phyloP scores from a whole-genome alignment of 2,329 filamentous ascomycete species.

The Ceratocystis ficicola region DNA sequence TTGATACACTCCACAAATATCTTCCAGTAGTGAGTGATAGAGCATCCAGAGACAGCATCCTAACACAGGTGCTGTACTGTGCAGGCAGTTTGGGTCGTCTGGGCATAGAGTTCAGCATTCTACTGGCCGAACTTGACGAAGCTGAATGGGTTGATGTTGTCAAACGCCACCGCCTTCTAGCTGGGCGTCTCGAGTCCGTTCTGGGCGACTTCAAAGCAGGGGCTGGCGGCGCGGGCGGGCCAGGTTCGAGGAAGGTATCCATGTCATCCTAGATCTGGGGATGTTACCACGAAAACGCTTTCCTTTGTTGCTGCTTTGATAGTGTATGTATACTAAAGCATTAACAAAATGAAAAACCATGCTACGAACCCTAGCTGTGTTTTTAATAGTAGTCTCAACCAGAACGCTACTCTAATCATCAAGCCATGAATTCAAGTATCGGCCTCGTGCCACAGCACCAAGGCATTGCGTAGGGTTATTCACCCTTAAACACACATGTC shows the following conservation, averaged over 20 bases:
- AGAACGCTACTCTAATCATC: too few species aligned
- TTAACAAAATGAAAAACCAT: background rate
- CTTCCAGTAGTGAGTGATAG: constrained; percentile 72
- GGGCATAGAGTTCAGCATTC: constrained; percentile 84
- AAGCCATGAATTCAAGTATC: too few species aligned
- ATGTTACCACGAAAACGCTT: background rate
- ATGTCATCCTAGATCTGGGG: background rate
- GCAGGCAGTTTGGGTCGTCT: constrained; percentile 80
- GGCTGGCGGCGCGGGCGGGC: background rate
- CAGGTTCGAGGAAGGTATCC: constrained; percentile 19
- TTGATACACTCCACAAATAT: constrained; percentile 62
- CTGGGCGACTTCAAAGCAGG: constrained; percentile 41
- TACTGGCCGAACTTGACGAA: constrained; percentile 41
- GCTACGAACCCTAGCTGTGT: background rate
- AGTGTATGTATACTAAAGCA: background rate
- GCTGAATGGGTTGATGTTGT: constrained; percentile 81
- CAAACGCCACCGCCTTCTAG: constrained; percentile 73
- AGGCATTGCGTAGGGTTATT: too few species aligned
- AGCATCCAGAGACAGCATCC: constrained; percentile 67
- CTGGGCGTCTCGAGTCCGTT: constrained; percentile 62
- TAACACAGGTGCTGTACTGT: constrained; percentile 89
- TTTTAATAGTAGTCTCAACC: background rate
- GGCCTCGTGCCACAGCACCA: too few species aligned
- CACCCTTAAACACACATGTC: too few species aligned
- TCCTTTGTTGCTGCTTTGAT: background rate